Conservation (phyloP, 345 rosid genomes). For the Jatropha curcas region DNA sequence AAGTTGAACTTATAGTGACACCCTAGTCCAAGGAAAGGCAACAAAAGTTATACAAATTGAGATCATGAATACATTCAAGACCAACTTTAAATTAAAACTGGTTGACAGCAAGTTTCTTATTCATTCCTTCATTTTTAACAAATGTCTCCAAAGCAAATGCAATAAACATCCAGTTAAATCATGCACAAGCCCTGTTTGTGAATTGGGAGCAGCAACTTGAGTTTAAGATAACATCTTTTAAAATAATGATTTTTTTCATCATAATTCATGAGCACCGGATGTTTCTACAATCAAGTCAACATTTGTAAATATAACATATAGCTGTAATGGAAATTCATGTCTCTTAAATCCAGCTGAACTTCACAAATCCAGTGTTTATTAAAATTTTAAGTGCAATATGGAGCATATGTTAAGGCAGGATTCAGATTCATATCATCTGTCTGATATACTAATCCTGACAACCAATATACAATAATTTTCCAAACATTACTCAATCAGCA, state of each 20-base stretch:
- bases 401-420: neutral
- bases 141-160: neutral
- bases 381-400: neutral
- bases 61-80: neutral
- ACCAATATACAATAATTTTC: too few species aligned
- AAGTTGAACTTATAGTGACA: neutral
- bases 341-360: neutral
- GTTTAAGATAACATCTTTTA: constrained; percentile 2
- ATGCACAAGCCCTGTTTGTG: too few species aligned
- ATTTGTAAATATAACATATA: neutral
- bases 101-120: neutral
- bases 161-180: too few species aligned
- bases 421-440: neutral
- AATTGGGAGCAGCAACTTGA: neutral
- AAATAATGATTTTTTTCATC: neutral
- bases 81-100: neutral
- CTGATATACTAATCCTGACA: neutral
- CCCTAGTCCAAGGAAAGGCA: neutral
- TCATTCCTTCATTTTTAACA: neutral
- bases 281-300: neutral
- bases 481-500: too few species aligned
- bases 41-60: neutral
- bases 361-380: neutral
- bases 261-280: neutral
- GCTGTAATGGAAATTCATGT: neutral